Conservation (phyloP, 768 basidiomycete species). For the Coprinopsis sp. region DNA sequence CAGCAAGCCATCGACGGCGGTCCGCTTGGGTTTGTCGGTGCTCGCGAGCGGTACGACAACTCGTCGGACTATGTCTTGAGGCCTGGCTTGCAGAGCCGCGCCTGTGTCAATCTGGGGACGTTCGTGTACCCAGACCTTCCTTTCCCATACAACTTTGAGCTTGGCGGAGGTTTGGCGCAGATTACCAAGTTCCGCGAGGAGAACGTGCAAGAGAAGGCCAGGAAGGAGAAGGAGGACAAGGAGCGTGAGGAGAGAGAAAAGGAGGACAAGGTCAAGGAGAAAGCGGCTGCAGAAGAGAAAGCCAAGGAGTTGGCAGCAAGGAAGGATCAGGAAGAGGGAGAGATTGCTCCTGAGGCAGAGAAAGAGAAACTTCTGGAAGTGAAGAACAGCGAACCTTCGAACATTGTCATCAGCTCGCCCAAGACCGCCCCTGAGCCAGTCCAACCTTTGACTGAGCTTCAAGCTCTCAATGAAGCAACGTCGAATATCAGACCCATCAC, state of each 20-base stretch:
- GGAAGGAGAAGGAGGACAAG: conserved; percentile 10
- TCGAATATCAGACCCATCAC: conserved; percentile 14
- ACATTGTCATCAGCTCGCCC: not conserved
- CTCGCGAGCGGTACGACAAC: conserved; percentile 3
- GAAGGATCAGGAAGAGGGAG: conserved; percentile 15
- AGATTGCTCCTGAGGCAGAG: conserved; percentile 13
- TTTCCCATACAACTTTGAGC: conserved; percentile 52
- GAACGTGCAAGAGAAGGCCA: conserved; percentile 13
- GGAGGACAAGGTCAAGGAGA: conserved; percentile 11
- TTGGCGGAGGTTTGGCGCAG: conserved; percentile 21
- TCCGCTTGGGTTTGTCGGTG: conserved; percentile 1
- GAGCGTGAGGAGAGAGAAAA: conserved; percentile 8
- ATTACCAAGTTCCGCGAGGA: conserved; percentile 12
- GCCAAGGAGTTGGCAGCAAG: conserved; percentile 12
- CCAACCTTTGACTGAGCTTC: not conserved
- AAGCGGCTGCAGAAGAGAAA: conserved; percentile 14
- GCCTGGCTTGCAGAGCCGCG: conserved; percentile 20
- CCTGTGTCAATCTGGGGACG: conserved; percentile 45
- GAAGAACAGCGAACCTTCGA: conserved; percentile 12
- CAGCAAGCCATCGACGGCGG: not conserved
- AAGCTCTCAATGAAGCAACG: conserved; percentile 1
- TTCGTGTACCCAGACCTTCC: conserved; percentile 55
- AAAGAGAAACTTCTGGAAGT: conserved; percentile 15
- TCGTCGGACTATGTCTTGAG: conserved; percentile 2
- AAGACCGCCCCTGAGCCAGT: not conserved